These are phyloP conservation scores for Medicago lupulina DNA, from an alignment of 306 rosid genomes.

Conservation along the genomic window DNA sequence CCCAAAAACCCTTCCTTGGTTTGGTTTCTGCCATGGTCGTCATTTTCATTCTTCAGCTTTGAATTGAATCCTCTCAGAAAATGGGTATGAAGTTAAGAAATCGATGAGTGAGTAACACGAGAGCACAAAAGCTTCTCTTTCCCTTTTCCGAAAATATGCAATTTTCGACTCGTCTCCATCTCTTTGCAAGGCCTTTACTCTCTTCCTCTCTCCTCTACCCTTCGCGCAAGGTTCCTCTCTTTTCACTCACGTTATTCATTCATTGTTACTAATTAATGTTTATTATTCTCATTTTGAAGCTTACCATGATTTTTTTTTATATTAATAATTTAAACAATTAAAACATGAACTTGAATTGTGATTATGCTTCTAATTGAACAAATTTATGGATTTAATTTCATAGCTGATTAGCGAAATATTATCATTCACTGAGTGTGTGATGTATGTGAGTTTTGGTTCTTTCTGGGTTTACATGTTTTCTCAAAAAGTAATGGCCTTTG, in stretches of 20 bases:
- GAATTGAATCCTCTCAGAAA: neutral
- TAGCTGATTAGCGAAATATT: too few species aligned
- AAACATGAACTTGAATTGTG: neutral
- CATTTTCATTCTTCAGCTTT: neutral
- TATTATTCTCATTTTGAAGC: too few species aligned
- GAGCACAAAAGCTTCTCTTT: neutral
- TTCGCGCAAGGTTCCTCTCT: conserved; percentile 45
- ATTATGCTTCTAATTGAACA: neutral
- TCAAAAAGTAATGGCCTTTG: neutral
- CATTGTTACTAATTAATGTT: too few species aligned
- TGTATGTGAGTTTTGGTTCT: neutral
- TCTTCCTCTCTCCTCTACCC: conserved; percentile 39
- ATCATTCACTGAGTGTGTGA: neutral
- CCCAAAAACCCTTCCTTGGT: neutral
- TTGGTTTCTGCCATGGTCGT: neutral
- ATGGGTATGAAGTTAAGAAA: neutral
- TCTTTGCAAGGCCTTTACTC: conserved; percentile 41
- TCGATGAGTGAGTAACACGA: neutral
- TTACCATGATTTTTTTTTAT: too few species aligned
- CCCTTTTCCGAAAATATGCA: conserved; percentile 42
- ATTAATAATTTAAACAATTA: too few species aligned
- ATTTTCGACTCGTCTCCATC: conserved; percentile 38
- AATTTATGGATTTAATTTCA: neutral
- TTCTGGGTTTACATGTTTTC: neutral
- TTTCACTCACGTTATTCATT: neutral